Base-by-base conservation (phyloP, 202 grass and related monocot species). In the Tripidium arundinaceum region DNA sequence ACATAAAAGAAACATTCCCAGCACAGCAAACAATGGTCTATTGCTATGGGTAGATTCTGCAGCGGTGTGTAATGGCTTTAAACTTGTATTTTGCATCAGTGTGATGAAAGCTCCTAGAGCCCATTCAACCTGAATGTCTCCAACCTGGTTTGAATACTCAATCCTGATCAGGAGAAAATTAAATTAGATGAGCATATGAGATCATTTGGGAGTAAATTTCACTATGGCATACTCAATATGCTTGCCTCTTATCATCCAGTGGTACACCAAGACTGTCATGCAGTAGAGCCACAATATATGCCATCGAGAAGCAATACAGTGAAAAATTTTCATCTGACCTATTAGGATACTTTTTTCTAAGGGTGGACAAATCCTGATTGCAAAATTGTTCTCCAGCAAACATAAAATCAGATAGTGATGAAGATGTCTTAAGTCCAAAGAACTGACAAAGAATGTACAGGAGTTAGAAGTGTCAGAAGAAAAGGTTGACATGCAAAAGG, bases 251-350 rank as follows among this genome's bases (percentile, higher is more conserved):
- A 82, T 92, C 92, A 28, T 88, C 85, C 78, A 98, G 41, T 36
- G 90, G 81, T 26, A 98, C 58, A 28, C 88, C 84, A 39, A 98
- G 92, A 81, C 68, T 84, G 37, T 93, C 92, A 72, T 94, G 91
- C 40, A 98, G 73, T 57, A 98, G 88, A 78, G 92, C 86, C n/a
- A 98, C 86, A 57, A 94, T 98, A 70, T 98, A 98, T 39, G 95
- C 95, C 54, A 90, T 84, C 37, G 92, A 94, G 86, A 98, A 98
- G 85, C 95, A 98, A 87, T 94, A 98, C 36, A 63, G 83, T 50
- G 95, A 91, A 42, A 94, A 85, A 86, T 91, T 84, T 86, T 87
- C 85, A 65, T 97, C 88, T 31, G 78, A 70, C 37, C 67, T 62
- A 74, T 79, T 87, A 84, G 62, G 83, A 77, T 93, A 89, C 60